Base-by-base conservation (phyloP, 768 basidiomycete species). In the Xerocomus brunneocitrinus region DNA sequence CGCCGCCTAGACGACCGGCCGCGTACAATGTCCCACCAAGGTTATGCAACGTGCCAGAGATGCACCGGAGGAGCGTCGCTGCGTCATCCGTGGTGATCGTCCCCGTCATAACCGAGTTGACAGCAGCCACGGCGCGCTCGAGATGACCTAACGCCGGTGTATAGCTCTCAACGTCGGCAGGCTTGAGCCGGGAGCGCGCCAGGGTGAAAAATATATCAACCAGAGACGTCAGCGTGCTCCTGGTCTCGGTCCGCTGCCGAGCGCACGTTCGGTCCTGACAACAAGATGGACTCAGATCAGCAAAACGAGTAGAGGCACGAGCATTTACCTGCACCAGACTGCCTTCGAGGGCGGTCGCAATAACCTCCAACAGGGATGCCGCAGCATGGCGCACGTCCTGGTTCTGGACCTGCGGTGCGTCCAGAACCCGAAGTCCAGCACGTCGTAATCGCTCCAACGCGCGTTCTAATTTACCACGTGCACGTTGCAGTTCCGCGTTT, bases 31-130 rank as follows among this genome's bases (percentile, higher is more conserved):
- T 73, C 2, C 83, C 84, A 2, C 81, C 87, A 1, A 87, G 60
- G 61, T 87, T 85, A 58, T 90, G 81, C 58, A 84, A 82, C 3
- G 83, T 82, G 5, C 85, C 87, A 6, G 87, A 87, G 8, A 87
- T 70, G 59, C 87, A 90, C 14, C 89, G 83, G 3, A 78, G 61
- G 55, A 80, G 83, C 49, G 87, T 86, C 0, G 83, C 75, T 12
- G 49, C 53, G 4, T 74, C 59, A 28, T 58, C 55, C 4, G 31
- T 14, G 32, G 45, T 46, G 44, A 58, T 55, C 55, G 14, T 58
- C 55, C 39, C 32, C 10, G 51, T 16, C 8, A 47, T 34, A 8
- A 5, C 28, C 9, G 46, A 45, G 12, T 58, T 49, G 12, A 77
- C 60, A 22, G 67, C 53, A 14, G 61, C 47, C 3, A 67, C 54